Conservation (phyloP, 179 eudicot genomes). For the Carnegiea gigantea region DNA sequence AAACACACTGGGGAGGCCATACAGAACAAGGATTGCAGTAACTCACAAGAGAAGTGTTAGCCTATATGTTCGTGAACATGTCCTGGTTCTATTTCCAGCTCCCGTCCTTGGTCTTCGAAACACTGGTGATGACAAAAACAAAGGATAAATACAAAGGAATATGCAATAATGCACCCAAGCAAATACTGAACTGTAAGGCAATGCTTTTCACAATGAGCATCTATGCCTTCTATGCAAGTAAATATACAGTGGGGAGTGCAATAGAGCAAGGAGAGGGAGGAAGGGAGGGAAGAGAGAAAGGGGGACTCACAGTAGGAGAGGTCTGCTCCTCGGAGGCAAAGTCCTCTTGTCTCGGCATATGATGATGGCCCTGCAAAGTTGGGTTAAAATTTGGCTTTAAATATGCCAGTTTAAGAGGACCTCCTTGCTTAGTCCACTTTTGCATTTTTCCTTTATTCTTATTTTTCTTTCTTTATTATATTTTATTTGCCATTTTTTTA, state of each 20-base stretch:
- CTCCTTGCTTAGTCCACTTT: background rate
- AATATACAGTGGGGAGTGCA: background rate
- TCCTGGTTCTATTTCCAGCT: slow-evolving; percentile 53
- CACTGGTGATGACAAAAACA: slow-evolving; percentile 27
- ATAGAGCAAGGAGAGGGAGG: background rate
- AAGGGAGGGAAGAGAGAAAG: background rate
- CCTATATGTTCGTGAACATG: slow-evolving; percentile 85
- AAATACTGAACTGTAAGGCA: background rate
- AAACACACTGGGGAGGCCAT: slow-evolving; percentile 79
- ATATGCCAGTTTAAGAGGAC: slow-evolving; percentile 4
- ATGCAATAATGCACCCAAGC: background rate
- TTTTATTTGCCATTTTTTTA: background rate
- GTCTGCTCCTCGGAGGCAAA: slow-evolving; percentile 94
- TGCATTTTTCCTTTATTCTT: background rate
- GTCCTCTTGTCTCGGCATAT: slow-evolving; percentile 96
- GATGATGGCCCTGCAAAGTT: slow-evolving; percentile 73
- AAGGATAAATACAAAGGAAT: background rate
- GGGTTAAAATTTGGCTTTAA: slow-evolving; percentile 12
- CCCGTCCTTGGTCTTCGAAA: slow-evolving; percentile 65
- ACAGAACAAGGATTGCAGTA: slow-evolving; percentile 82
- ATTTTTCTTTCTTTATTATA: background rate
- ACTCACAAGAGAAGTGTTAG: slow-evolving; percentile 89
- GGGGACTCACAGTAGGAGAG: slow-evolving; percentile 61
- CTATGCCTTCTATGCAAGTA: background rate
- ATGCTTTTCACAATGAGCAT: background rate